A percentile compares a stretch with the other conserved stretches of the same genome.
Evolutionary conservation across 176 grass and related monocot species (phyloP).

Genomic region (Cenchrus fungigraminus): DNA sequence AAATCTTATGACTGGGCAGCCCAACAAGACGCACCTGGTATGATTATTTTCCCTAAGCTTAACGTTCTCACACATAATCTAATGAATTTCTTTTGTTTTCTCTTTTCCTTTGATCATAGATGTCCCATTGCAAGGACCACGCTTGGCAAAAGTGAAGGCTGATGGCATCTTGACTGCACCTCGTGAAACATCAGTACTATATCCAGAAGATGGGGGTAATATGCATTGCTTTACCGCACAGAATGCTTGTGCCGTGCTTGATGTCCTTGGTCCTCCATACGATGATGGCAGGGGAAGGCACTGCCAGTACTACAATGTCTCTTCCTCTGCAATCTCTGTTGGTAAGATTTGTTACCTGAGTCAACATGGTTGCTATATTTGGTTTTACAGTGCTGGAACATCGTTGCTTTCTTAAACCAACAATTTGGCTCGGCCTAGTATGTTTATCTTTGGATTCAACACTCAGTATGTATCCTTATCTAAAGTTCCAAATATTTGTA

Average conservation of each 20-base stretch:
- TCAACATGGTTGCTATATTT: background rate
- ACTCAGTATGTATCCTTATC: background rate
- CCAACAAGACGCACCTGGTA: constrained; percentile 27
- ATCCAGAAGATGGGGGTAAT: constrained; percentile 69
- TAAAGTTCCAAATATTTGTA: background rate
- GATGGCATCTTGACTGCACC: constrained; percentile 60
- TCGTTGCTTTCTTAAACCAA: background rate
- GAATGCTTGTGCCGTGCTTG: constrained; percentile 67
- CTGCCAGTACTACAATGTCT: constrained; percentile 62
- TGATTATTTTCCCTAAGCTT: background rate
- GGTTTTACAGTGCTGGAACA: background rate
- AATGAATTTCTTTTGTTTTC: constrained; percentile 16
- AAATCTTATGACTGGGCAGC: constrained; percentile 78
- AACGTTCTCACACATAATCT: background rate
- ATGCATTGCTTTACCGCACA: constrained; percentile 72
- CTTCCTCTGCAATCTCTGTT: constrained; percentile 35
- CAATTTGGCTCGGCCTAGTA: background rate
- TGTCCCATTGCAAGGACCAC: constrained; percentile 40
- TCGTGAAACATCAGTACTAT: constrained; percentile 59
- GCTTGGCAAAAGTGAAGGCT: constrained; percentile 64
- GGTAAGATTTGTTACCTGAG: constrained; percentile 42
- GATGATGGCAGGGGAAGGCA: constrained; percentile 53
- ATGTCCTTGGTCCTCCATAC: constrained; percentile 75
- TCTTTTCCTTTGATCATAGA: constrained; percentile 19
- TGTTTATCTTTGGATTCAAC: background rate